Evolutionary conservation across 768 basidiomycete species (phyloP).

Genomic region (Erythrobasidium yunnanense): DNA sequence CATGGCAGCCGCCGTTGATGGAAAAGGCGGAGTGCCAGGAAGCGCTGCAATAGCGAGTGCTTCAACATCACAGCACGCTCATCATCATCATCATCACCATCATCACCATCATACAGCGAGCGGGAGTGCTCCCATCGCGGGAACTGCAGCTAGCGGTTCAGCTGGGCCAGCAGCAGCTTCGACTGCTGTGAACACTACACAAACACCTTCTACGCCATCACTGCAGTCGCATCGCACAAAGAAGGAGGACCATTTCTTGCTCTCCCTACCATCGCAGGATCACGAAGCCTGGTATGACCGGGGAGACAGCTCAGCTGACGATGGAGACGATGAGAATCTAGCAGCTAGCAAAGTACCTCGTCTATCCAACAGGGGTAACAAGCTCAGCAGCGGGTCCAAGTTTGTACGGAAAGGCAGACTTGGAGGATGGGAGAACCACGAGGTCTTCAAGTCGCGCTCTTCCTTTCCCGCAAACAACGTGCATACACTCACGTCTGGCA

Average conservation of each 20-base stretch:
- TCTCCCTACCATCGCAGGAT: slow-evolving; percentile 33
- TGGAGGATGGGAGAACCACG: slow-evolving; percentile 31
- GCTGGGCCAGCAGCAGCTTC: no score
- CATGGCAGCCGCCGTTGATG: slow-evolving; percentile 1
- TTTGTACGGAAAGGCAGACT: slow-evolving; percentile 30
- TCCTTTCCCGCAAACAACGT: background rate
- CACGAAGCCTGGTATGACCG: slow-evolving; percentile 31
- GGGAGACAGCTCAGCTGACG: background rate
- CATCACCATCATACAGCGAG: background rate
- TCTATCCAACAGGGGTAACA: slow-evolving; percentile 37
- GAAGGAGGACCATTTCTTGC: slow-evolving; percentile 22
- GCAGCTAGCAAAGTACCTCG: background rate
- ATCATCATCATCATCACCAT: slow-evolving; percentile 9
- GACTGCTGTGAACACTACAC: no score
- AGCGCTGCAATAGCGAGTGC: slow-evolving; percentile 10
- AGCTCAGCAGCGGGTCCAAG: slow-evolving; percentile 28
- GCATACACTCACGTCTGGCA: background rate
- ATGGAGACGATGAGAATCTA: slow-evolving; percentile 7
- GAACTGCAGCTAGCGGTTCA: background rate
- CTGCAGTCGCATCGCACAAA: slow-evolving; percentile 1
- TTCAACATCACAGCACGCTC: slow-evolving; percentile 12
- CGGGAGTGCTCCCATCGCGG: background rate
- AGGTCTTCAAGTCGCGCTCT: slow-evolving; percentile 30
- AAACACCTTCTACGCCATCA: background rate
- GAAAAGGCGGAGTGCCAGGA: background rate